Conservation (phyloP, 805 yeast genomes). For the Candida tallmaniae region DNA sequence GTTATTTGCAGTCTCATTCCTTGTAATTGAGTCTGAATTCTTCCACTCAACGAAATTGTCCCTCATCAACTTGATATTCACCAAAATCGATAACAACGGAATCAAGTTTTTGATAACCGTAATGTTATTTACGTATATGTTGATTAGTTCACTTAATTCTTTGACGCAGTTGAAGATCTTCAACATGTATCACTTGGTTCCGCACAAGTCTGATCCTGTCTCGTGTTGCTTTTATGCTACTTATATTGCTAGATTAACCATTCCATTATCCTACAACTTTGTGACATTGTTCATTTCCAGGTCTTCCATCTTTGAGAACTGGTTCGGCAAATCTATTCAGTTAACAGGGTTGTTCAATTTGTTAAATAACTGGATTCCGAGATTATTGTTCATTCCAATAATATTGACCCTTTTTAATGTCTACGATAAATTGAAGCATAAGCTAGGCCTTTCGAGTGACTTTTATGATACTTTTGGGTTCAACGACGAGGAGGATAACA, state of each 20-base stretch:
- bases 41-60: slow-evolving; percentile 67
- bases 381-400: slow-evolving; percentile 69
- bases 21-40: slow-evolving; percentile 68
- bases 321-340: slow-evolving; percentile 72
- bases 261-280: slow-evolving; percentile 78
- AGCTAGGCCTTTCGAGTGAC: slow-evolving; percentile 33
- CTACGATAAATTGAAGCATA: slow-evolving; percentile 55
- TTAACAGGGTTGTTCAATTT: slow-evolving; percentile 69
- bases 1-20: slow-evolving; percentile 42
- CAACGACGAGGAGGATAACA: slow-evolving; percentile 24
- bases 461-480: slow-evolving; percentile 37
- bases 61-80: slow-evolving; percentile 49
- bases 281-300: slow-evolving; percentile 57
- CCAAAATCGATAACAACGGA: slow-evolving; percentile 19
- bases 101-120: slow-evolving; percentile 37
- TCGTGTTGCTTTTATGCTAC: slow-evolving; percentile 74
- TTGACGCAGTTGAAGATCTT: slow-evolving; percentile 65
- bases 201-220: slow-evolving; percentile 67
- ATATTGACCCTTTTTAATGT: slow-evolving; percentile 57
- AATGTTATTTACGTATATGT: slow-evolving; percentile 57
- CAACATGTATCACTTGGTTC: slow-evolving; percentile 72
- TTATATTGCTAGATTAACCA: slow-evolving; percentile 75
- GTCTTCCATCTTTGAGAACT: slow-evolving; percentile 56
- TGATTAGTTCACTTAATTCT: slow-evolving; percentile 60
- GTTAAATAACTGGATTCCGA: slow-evolving; percentile 71